phyloP scores from a whole-genome alignment of 2,329 filamentous ascomycete species.

The Phaeosphaeria sp. region DNA sequence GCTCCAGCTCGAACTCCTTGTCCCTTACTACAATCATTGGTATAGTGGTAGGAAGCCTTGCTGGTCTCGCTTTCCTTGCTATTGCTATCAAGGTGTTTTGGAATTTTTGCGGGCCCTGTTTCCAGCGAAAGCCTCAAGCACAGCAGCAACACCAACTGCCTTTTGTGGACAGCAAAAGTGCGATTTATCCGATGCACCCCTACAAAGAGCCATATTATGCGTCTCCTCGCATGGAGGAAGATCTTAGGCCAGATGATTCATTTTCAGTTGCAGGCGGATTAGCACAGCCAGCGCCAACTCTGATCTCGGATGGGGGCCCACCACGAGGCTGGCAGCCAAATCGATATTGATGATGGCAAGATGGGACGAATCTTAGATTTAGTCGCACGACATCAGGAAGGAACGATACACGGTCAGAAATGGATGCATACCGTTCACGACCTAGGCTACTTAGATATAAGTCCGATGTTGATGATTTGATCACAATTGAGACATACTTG shows the following conservation, averaged over 20 bases:
- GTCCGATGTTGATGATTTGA: too few species aligned
- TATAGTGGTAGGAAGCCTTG: conserved; percentile 17
- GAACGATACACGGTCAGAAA: not conserved
- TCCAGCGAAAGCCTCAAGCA: not conserved
- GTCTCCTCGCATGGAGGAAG: conserved; percentile 2
- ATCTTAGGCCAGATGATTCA: conserved; percentile 13
- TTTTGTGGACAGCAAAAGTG: not conserved
- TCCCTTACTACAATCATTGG: conserved; percentile 16
- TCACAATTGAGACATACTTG: too few species aligned
- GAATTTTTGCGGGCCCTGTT: conserved; percentile 2
- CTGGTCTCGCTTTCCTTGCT: conserved; percentile 10
- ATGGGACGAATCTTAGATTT: not conserved
- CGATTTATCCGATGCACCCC: conserved; percentile 2
- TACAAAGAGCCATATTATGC: conserved; percentile 1
- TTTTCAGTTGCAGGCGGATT: conserved; percentile 9
- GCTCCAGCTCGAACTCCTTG: not conserved
- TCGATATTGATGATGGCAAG: not conserved
- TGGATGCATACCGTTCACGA: too few species aligned
- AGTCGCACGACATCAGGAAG: not conserved
- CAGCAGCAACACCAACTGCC: not conserved
- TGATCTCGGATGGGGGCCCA: not conserved
- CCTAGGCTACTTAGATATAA: too few species aligned
- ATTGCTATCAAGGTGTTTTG: conserved; percentile 1
- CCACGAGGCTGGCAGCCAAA: not conserved
- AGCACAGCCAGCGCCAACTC: conserved; percentile 3